Evolutionary conservation across 495 filamentous ascomycete species (phyloP), one percentile per base, ranked within the genome.

Genomic region (Lasiosphaeria miniovina): DNA sequence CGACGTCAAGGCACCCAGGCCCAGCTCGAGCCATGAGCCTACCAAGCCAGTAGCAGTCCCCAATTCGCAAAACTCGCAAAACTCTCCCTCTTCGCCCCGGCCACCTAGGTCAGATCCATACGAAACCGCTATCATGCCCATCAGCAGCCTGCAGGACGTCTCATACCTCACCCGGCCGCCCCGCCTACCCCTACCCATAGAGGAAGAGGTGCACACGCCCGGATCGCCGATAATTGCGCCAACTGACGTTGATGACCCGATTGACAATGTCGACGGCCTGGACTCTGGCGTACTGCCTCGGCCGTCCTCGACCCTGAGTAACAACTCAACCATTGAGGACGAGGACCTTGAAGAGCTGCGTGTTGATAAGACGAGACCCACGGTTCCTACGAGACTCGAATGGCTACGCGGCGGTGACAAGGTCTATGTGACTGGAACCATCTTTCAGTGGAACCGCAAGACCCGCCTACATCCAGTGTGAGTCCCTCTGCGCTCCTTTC

Each of bases 371-470:
- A 80, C 78, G 17, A 77, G 76, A 54, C 81, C 82, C 4, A 86
- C 84, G 15, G 88, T 98, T 43, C 90, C 92, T 7, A 96, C 90
- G 11, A 69, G 81, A 36, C 83, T 98, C 41, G 87, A 91, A 73
- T 98, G 93, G 94, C 81, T 78, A 53, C 81, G 86, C 33, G 83
- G 82, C 40, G 89, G 88, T 59, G 84, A 95, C 56, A 94, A 90
- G 75, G 86, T 98, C 58, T 98, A 95, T 71, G 90, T 98, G 41
- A 98, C 95, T 1, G 94, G 94, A 61, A 98, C 95, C 17, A 96
- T 97, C 68, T 93, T 93, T 57, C 86, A 90, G 66, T 98, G 94
- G 94, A 90, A 91, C 70, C 87, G 89, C 74, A 97, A 97, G 71
- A 93, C 88, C 64, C 84, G 86, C 54, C 76, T 98, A 68, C 85